These are phyloP conservation scores for Musa balbisiana DNA, from an alignment of 202 grass and related monocot species.

Conservation along the genomic window DNA sequence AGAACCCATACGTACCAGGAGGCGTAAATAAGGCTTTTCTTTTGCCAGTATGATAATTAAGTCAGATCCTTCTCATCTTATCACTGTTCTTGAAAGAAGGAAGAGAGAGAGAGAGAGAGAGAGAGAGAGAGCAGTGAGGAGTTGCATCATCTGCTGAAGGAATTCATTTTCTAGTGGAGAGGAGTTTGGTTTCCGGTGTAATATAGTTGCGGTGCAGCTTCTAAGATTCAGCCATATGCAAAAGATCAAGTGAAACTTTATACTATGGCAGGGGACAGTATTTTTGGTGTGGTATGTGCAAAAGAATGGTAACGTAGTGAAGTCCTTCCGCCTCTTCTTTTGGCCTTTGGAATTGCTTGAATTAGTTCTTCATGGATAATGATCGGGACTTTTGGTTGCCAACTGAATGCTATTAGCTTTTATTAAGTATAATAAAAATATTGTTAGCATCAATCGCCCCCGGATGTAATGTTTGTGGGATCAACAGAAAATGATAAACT, in stretches of 20 bases:
- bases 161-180: not conserved
- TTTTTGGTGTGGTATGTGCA: not conserved
- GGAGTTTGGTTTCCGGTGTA: not conserved
- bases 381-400: not conserved
- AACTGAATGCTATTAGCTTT: not conserved
- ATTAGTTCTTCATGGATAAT: not conserved
- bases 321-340: no score
- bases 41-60: not conserved
- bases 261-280: not conserved
- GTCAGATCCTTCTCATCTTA: not conserved
- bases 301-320: not conserved
- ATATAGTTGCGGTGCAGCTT: not conserved
- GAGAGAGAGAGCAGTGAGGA: not conserved
- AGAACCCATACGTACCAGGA: constrained; percentile 52
- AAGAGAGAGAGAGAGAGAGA: no score
- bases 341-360: not conserved
- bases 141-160: not conserved
- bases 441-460: no score
- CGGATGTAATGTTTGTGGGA: no score
- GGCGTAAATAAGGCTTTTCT: constrained; percentile 29
- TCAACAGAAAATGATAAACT: no score
- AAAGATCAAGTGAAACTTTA: no score
- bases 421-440: no score
- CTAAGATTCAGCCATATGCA: not conserved
- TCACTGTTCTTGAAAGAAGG: not conserved